Evolutionary conservation across 1,284 basidiomycete genomes (phyloP), one percentile per base, ranked within the genome.

Genomic region (Gomphus sp.): DNA sequence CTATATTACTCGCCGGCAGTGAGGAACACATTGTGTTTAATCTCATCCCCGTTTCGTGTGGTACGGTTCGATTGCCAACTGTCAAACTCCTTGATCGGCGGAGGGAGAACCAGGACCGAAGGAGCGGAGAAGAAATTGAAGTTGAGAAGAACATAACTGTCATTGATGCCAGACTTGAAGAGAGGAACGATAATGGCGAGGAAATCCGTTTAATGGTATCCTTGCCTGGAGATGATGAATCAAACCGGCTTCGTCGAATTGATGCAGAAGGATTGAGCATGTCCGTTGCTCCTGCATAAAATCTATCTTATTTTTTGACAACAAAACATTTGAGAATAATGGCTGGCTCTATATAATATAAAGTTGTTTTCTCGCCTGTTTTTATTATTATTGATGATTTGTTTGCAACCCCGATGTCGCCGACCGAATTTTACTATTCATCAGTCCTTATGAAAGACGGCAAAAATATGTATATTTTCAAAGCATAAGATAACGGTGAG

Each of bases 11-110:
- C 36, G 86, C 90, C 0, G 84, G 85, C 9, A 73, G 75, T 16
- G 87, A 90, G 67, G 82, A 84, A 63, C 75, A 70, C 54, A 56
- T 91, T 14, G 70, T 70, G 4, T 90, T 88, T 84, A 79, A 77
- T 37, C 66, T 90, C 31, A 78, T 89, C 31, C 84, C 89, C 0
- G 68, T 90, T 33, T 85, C 88, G 62, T 89, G 86, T 68, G 87
- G 88, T 52, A 28, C 47, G 12, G 73, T 85, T 50, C 75, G 67
- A 60, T 65, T 85, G 14, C 87, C 88, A 11, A 71, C 72, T 39
- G 75, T 90, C 61, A 77, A 72, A 64, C 80, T 89, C 28, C 64
- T 79, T 37, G 80, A 89, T 65, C 74, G 78, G 59, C 71, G 86
- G 59, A 74, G 61, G 52, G 72, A 43, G 47, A 37, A 48, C 4